A percentile compares a stretch with the other conserved stretches of the same genome.
Evolutionary conservation across 1,284 basidiomycete species (phyloP).

Genomic region (Ustilago nuda): DNA sequence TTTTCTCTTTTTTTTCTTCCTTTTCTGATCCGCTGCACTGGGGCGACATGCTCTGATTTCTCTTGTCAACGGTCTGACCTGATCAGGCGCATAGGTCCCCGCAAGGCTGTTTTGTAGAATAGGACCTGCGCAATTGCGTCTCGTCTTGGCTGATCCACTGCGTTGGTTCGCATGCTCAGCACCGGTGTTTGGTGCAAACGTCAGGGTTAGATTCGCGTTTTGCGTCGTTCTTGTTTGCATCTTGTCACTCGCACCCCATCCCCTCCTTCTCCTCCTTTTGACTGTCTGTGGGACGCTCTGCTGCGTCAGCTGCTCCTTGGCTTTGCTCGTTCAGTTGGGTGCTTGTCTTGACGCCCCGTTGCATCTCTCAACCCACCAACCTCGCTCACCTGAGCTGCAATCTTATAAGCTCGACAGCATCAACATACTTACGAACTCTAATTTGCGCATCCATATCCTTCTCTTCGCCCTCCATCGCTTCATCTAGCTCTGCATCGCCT

Average conservation of each 20-base stretch:
- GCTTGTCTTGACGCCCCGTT: not conserved
- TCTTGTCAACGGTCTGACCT: not conserved
- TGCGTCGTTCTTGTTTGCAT: slow-evolving; percentile 3
- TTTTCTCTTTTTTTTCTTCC: too few species aligned
- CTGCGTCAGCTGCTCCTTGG: not conserved
- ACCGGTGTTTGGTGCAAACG: too few species aligned
- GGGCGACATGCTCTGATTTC: not conserved
- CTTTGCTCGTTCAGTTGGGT: not conserved
- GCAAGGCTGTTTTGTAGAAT: not conserved
- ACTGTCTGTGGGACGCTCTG: not conserved
- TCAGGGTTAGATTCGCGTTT: not conserved
- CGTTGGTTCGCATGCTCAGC: slow-evolving; percentile 1
- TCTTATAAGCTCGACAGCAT: slow-evolving; percentile 6
- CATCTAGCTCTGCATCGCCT: slow-evolving; percentile 17
- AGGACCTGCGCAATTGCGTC: not conserved
- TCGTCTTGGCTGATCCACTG: slow-evolving; percentile 1
- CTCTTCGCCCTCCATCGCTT: slow-evolving; percentile 7
- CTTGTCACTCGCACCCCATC: not conserved
- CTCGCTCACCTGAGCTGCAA: not conserved
- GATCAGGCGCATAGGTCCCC: not conserved
- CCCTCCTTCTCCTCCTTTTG: not conserved
- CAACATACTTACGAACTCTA: slow-evolving; percentile 3
- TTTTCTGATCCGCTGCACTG: slow-evolving; percentile 4
- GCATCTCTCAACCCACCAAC: not conserved
- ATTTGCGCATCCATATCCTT: not conserved